Evolutionary conservation across 2,329 filamentous ascomycete species (phyloP).

Genomic region (Chaetomium globosum): DNA sequence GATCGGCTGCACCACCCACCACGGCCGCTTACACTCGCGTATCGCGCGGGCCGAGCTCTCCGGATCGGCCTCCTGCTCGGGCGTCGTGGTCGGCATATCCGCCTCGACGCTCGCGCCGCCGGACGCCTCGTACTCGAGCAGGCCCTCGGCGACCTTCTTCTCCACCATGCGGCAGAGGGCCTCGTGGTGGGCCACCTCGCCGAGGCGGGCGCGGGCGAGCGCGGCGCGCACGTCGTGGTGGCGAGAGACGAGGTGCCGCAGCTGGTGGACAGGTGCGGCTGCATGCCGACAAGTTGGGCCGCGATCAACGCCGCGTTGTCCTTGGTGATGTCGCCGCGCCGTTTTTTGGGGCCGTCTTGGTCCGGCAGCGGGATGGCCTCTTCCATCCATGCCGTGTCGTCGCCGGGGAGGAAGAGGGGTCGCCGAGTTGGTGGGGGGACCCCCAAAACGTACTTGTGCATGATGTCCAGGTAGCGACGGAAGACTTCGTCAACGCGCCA

Average conservation of each 20-base stretch:
- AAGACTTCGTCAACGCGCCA: slow-evolving; percentile 88
- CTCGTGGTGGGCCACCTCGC: slow-evolving; percentile 77
- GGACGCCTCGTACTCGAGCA: slow-evolving; percentile 66
- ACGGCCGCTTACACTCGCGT: slow-evolving; percentile 75
- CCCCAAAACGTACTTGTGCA: slow-evolving; percentile 75
- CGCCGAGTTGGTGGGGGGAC: slow-evolving; percentile 65
- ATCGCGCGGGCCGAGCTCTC: slow-evolving; percentile 69
- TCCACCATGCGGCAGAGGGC: slow-evolving; percentile 76
- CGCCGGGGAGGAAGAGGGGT: slow-evolving; percentile 72
- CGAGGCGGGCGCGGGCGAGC: slow-evolving; percentile 69
- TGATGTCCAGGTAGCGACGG: slow-evolving; percentile 85
- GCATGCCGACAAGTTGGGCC: slow-evolving; percentile 76
- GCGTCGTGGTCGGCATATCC: slow-evolving; percentile 31
- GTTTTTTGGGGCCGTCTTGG: slow-evolving; percentile 52
- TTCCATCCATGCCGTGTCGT: slow-evolving; percentile 52
- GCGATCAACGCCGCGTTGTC: slow-evolving; percentile 46
- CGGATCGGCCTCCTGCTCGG: slow-evolving; percentile 47
- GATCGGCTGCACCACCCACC: slow-evolving; percentile 89
- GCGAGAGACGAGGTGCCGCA: slow-evolving; percentile 76
- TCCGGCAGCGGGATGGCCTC: slow-evolving; percentile 35
- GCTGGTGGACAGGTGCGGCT: slow-evolving; percentile 87
- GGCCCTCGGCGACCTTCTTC: slow-evolving; percentile 68
- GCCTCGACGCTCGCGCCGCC: slow-evolving; percentile 54
- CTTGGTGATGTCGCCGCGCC: slow-evolving; percentile 32
- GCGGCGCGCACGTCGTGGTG: slow-evolving; percentile 85